Evolutionary conservation across 2,329 filamentous ascomycete species (phyloP), one percentile per base, ranked within the genome.

Genomic region (Aspergillus pseudonomiae): DNA sequence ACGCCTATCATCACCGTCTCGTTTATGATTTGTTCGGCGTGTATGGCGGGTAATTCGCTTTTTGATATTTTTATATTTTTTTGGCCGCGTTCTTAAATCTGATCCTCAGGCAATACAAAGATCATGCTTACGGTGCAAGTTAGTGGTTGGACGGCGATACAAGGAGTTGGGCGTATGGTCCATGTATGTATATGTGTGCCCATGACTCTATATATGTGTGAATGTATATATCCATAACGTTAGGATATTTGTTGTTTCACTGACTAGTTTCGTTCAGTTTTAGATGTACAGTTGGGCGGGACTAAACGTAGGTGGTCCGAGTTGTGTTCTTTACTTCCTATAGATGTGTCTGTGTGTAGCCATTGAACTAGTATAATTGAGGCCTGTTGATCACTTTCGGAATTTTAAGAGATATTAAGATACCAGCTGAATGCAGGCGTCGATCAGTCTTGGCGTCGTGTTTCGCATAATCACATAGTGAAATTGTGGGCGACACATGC

Each of bases 391-490:
- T 59, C 43, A 61, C 24, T 58, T 58, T 16, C 46, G n/a, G 28
- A 26, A n/a, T 21, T 12, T 36, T 9, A 53, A 30, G 43, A 21
- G 30, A 48, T 6, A 41, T 9, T 41, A 41, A 16, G 7, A 24
- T 21, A 34, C 52, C 32, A 36, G 21, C n/a, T 34, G 24, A 36
- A 39, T n/a, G 32, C 52, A 55, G 39, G 52, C 52, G 52, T 26
- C 52, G 60, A 57, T 58, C 60, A 28, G 60, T 54, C 60, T 61
- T 61, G 60, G 60, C 60, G 43, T 32, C 28, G 16, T 57, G 56
- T 59, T 39, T 19, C 28, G 30, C 30, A 52, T 24, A 28, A 50
- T 41, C 39, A 41, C 19, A 19, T 19, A 10, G 39, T n/a, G 16
- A 41, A 6, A 16, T 41, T 41, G 39, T n/a, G 16, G 7, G 39